These are phyloP conservation scores for Termitomyces sp. DNA, from an alignment of 768 basidiomycete genomes.

Conservation along the genomic window DNA sequence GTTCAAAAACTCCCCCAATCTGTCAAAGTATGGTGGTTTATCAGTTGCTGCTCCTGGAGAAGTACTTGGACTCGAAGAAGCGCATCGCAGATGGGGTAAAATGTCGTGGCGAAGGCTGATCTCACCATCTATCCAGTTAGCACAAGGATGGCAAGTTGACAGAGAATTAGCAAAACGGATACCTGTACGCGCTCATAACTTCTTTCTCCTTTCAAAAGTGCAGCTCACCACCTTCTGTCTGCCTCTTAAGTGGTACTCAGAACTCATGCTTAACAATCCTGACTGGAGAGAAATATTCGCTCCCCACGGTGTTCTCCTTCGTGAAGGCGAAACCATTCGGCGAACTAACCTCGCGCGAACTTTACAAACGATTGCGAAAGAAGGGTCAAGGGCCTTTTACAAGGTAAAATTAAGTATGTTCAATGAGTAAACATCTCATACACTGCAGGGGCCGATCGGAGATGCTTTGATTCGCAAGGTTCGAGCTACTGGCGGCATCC, in stretches of 20 bases:
- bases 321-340: constrained; percentile 68
- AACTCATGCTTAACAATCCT: constrained; percentile 58
- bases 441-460: constrained; percentile 67
- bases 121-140: constrained; percentile 67
- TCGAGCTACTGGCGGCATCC: constrained; percentile 67
- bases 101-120: constrained; percentile 77
- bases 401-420: constrained; percentile 32
- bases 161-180: constrained; percentile 71
- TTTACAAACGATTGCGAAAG: constrained; percentile 61
- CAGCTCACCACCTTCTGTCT: not conserved
- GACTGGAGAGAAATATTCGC: constrained; percentile 87
- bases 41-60: constrained; percentile 91
- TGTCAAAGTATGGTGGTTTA: constrained; percentile 70
- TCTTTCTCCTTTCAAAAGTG: not conserved
- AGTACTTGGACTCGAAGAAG: constrained; percentile 79
- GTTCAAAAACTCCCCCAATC: constrained; percentile 49
- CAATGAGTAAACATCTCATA: constrained; percentile 8
- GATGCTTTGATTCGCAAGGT: constrained; percentile 72
- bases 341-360: constrained; percentile 76
- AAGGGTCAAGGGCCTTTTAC: constrained; percentile 84
- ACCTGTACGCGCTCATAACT: constrained; percentile 36
- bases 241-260: constrained; percentile 30
- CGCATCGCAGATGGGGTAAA: constrained; percentile 76
- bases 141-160: constrained; percentile 75
- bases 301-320: constrained; percentile 61